These are phyloP conservation scores for Colletotrichum neosansevieriae DNA, from an alignment of 2,329 filamentous ascomycete species.

Conservation along the genomic window DNA sequence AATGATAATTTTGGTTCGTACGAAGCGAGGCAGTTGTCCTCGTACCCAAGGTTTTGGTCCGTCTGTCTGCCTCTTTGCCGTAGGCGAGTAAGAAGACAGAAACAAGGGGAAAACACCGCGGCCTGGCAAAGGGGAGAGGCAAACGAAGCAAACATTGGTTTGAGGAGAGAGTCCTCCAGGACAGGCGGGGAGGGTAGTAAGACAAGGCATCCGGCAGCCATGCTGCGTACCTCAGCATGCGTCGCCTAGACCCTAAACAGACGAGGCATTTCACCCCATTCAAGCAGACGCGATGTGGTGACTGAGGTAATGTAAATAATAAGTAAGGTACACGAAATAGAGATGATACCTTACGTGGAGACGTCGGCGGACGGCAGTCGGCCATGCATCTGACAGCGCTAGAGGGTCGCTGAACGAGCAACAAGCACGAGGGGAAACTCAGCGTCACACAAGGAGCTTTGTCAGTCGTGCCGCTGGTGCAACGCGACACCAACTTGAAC, in stretches of 20 bases:
- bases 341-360: too few species aligned
- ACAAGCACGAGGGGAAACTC: slow-evolving; percentile 24
- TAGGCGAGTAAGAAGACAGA: too few species aligned
- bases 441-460: slow-evolving; percentile 30
- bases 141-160: too few species aligned
- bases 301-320: not conserved
- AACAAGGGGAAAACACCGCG: too few species aligned
- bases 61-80: too few species aligned
- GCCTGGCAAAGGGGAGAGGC: too few species aligned
- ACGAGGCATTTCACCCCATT: slow-evolving; percentile 10
- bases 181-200: not conserved
- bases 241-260: not conserved
- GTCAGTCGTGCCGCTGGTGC: slow-evolving; percentile 23
- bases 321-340: too few species aligned
- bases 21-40: too few species aligned
- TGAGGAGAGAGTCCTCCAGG: slow-evolving; percentile 11
- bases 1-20: slow-evolving; percentile 1
- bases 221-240: not conserved
- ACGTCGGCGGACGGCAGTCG: too few species aligned
- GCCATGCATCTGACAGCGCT: not conserved
- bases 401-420: slow-evolving; percentile 11
- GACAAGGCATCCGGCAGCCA: slow-evolving; percentile 18
- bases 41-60: too few species aligned
- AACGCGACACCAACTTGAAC: slow-evolving; percentile 19
- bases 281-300: not conserved